Base-by-base conservation (phyloP, 441 rosid species). In the Brassica balearica region DNA sequence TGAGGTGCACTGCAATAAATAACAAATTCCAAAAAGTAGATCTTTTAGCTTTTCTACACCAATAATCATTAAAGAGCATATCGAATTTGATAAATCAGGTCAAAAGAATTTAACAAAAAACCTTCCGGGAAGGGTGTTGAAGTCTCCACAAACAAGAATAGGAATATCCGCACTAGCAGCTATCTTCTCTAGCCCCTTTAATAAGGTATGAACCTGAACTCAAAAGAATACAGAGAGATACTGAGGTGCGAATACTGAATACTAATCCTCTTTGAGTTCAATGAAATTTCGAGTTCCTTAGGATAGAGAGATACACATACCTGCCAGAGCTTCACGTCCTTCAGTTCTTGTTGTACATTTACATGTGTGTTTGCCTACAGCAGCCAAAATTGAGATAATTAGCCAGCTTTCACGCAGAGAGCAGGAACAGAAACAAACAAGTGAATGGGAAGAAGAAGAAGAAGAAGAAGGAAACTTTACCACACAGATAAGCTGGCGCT, bases 261-360 rank as follows among this genome's bases (percentile, higher is more conserved):
- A 72, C 66, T 60, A 64, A 25, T n/a, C 70, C 25, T 32, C 59
- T 68, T 5, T 8, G 32, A 78, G 38, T 71, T 70, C 22, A 53
- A 51, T 22, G 25, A 51, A 69, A 67, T 12, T 29, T 34, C 58
- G 65, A n/a, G 11, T 34, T 70, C 51, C 32, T 58, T 0, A 25
- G 46, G 43, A 55, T 1, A 27, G 46, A 67, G 25, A 65, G 66
- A 67, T 68, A 71, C 74, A 43, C 73, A 65, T 72, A 94, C 99
- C 98, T 94, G 99, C 99, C 99, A 96, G 62, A 96, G 91, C 89
- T 96, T 96, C 79, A 96, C 98, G 84, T 96, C 98, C 85, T 94
- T 96, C 67, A 94, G 81, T 46, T 96, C 99, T 81, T 87, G 97
- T 72, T 86, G 94, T 65, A 96, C 91, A 68, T 88, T 92, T 20